Evolutionary conservation across 1,284 basidiomycete species (phyloP).

Genomic region (Athelia sp.): DNA sequence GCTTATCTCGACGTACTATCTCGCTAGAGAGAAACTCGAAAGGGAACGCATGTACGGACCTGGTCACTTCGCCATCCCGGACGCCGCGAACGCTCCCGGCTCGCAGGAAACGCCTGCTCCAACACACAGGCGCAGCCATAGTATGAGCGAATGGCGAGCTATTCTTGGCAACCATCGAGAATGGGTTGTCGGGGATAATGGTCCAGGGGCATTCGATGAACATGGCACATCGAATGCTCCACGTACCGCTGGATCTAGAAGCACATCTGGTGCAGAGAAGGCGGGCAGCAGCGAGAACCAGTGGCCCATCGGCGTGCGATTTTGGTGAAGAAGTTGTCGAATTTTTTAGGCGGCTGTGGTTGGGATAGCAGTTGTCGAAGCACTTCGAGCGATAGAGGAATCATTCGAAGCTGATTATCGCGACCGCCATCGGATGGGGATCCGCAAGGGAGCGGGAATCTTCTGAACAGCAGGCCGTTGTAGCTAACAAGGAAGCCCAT

Average conservation of each 20-base stretch:
- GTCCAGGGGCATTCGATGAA: conserved; percentile 35
- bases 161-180: conserved; percentile 28
- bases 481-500: conserved; percentile 18
- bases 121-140: conserved; percentile 69
- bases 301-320: conserved; percentile 49
- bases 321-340: conserved; percentile 72
- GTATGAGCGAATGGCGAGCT: conserved; percentile 67
- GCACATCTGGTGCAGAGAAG: conserved; percentile 41
- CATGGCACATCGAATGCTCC: conserved; percentile 35
- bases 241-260: conserved; percentile 54
- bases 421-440: conserved; percentile 38
- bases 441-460: conserved; percentile 12
- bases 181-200: conserved; percentile 44
- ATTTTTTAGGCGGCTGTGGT: conserved; percentile 49
- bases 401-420: conserved; percentile 42
- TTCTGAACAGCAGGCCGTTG: conserved; percentile 19
- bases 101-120: conserved; percentile 32
- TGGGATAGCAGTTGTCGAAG: conserved; percentile 26
- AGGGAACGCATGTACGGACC: conserved; percentile 90
- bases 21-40: conserved; percentile 93
- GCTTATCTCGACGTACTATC: conserved; percentile 92
- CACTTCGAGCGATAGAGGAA: conserved; percentile 36
- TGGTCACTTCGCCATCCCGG: conserved; percentile 78
- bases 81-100: conserved; percentile 8
- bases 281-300: conserved; percentile 18